Conservation (phyloP, 2,329 filamentous ascomycete genomes). For the Trichoderma sp. region DNA sequence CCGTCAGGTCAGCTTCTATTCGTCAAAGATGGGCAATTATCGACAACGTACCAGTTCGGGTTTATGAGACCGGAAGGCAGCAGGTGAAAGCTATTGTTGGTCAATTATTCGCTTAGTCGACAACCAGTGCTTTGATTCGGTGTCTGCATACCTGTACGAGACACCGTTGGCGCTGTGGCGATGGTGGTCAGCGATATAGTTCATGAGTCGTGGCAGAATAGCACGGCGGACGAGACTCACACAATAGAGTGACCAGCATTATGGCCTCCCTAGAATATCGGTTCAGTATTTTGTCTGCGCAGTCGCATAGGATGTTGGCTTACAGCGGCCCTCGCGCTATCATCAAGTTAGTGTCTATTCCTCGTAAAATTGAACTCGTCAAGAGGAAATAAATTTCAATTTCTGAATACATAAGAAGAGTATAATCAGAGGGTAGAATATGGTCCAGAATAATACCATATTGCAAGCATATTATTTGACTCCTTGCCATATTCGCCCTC, state of each 20-base stretch:
- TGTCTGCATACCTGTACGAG: not conserved
- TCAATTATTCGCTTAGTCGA: not conserved
- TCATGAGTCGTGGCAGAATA: not conserved
- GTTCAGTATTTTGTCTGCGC: not conserved
- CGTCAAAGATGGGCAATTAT: not conserved
- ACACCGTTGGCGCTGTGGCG: not conserved
- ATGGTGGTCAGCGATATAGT: not conserved
- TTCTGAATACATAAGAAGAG: not conserved
- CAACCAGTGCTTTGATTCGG: not conserved
- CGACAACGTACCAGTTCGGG: not conserved
- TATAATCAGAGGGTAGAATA: not conserved
- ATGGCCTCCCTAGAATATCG: not conserved
- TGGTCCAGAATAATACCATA: not conserved
- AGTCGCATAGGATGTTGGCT: not conserved
- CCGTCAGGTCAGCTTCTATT: not conserved
- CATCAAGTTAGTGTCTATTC: not conserved
- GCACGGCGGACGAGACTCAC: not conserved
- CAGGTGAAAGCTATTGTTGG: not conserved
- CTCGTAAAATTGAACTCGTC: not conserved
- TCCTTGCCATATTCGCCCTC: not conserved
- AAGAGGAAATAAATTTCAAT: not conserved
- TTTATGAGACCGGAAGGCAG: not conserved
- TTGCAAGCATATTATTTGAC: not conserved
- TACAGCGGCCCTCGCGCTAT: not conserved
- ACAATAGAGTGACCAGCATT: not conserved